Base-by-base conservation (phyloP, 1,284 basidiomycete species). In the Tilletia caries region DNA sequence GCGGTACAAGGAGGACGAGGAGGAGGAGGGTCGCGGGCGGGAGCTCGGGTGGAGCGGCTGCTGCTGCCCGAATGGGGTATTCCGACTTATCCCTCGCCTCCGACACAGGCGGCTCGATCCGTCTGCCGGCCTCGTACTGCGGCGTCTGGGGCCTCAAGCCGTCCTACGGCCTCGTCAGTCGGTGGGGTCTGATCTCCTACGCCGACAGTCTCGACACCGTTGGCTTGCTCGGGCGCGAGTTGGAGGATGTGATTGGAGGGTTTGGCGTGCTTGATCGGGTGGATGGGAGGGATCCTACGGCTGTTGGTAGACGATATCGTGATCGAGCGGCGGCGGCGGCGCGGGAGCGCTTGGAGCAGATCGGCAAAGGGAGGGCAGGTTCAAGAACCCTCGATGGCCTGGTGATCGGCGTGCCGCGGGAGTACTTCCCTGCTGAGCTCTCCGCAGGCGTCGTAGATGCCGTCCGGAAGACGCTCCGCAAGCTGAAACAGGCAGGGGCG, bases 141-240 rank as follows among this genome's bases (percentile, higher is more conserved):
- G 94, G 95, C 2, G 86, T 97, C 0, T 89, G 91, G 2, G 95
- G 95, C 0, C 85, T 98, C 66, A 98, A 98, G 80, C 95, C 95
- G 0, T 95, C 93, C 0, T 98, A 98, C 77, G 95, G 95, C 0
- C 85, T 96, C 62, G 85, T 98, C 48, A 88, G 94, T 64, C 92
- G 93, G 76, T 91, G 91, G 89, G 95, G 96, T 2, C 89, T 97
- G 0, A 88, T 98, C 0, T 90, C 93, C 0, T 98, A 92, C 76
- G 95, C 94, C 0, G 95, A 97, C 80, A 95, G 92, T 70, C 86
- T 98, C 12, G 95, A 98, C 78, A 95, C 92, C 70, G 92, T 98
- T 0, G 96, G 95, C 0, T 85, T 98, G 1, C 83, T 98, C 27
- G 90, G 89, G 0, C 85, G 84, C 62, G 85, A 86, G 5, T 86